phyloP scores from a whole-genome alignment of 192 early-diverging fungal species.

The Rhizophagus prolifer region DNA sequence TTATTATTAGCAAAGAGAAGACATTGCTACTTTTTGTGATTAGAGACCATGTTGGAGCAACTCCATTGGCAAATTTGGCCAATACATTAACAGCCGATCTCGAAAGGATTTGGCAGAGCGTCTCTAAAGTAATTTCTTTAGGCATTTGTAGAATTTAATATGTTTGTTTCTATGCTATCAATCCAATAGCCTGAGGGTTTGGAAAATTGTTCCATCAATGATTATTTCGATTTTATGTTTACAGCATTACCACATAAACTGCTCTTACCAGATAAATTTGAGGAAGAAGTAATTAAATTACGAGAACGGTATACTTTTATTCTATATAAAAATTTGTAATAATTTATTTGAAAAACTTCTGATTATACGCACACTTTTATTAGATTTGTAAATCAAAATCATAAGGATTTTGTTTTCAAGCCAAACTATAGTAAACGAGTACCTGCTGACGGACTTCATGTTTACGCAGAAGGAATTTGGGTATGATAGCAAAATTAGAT shows the following conservation, averaged over 20 bases:
- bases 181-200: conserved; percentile 71
- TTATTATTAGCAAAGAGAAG: conserved; percentile 66
- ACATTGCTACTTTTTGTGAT: conserved; percentile 96
- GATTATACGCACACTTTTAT: background rate
- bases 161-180: background rate
- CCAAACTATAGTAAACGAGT: conserved; percentile 86
- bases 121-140: conserved; percentile 65
- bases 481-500: background rate
- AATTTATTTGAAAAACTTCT: background rate
- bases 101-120: conserved; percentile 86
- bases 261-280: conserved; percentile 82
- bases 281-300: conserved; percentile 62
- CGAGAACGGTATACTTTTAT: conserved; percentile 53
- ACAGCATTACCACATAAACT: conserved; percentile 90
- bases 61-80: conserved; percentile 79
- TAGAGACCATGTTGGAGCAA: conserved; percentile 88
- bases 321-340: background rate
- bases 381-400: conserved; percentile 68
- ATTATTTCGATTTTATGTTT: conserved; percentile 93
- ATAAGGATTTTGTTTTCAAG: conserved; percentile 81
- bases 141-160: background rate
- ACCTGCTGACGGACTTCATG: conserved; percentile 93
- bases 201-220: conserved; percentile 68
- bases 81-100: conserved; percentile 80
- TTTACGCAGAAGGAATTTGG: conserved; percentile 93